Evolutionary conservation across 2,329 filamentous ascomycete genomes (phyloP).

Genomic region (Chalara sp.): DNA sequence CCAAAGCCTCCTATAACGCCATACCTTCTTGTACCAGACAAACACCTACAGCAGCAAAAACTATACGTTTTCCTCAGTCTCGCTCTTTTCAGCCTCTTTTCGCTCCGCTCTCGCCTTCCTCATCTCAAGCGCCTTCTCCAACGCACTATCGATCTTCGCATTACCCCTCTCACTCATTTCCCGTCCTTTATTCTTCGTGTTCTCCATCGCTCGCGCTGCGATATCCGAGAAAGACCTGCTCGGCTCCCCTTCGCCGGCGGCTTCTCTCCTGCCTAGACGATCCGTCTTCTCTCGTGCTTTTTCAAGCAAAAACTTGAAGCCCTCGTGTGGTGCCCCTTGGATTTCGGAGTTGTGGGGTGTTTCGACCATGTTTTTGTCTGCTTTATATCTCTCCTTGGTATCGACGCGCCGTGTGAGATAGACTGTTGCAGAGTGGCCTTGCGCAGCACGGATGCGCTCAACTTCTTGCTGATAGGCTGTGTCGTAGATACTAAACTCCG

Average conservation of each 20-base stretch:
- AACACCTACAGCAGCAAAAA: neutral
- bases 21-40: neutral
- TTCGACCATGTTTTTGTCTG: slow-evolving; percentile 23
- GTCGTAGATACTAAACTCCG: slow-evolving; percentile 85
- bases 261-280: slow-evolving; percentile 4
- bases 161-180: slow-evolving; percentile 14
- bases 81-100: neutral
- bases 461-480: slow-evolving; percentile 80
- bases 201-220: slow-evolving; percentile 18
- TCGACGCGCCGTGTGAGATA: slow-evolving; percentile 49
- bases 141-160: slow-evolving; percentile 9
- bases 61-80: neutral
- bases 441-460: slow-evolving; percentile 54
- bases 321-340: slow-evolving; percentile 16
- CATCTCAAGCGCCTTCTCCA: slow-evolving; percentile 14
- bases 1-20: too few relatives aligned
- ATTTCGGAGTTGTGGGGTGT: slow-evolving; percentile 14
- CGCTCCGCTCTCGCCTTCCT: slow-evolving; percentile 9
- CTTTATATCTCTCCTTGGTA: slow-evolving; percentile 25
- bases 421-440: slow-evolving; percentile 45
- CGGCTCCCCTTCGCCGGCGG: slow-evolving; percentile 2
- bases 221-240: slow-evolving; percentile 15
- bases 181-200: slow-evolving; percentile 16
- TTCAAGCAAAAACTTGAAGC: slow-evolving; percentile 24
- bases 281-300: slow-evolving; percentile 18